A percentile compares a stretch with the other conserved stretches of the same genome.
phyloP scores from a whole-genome alignment of 139 green algal genomes.

The Pedinophyceae sp. region DNA sequence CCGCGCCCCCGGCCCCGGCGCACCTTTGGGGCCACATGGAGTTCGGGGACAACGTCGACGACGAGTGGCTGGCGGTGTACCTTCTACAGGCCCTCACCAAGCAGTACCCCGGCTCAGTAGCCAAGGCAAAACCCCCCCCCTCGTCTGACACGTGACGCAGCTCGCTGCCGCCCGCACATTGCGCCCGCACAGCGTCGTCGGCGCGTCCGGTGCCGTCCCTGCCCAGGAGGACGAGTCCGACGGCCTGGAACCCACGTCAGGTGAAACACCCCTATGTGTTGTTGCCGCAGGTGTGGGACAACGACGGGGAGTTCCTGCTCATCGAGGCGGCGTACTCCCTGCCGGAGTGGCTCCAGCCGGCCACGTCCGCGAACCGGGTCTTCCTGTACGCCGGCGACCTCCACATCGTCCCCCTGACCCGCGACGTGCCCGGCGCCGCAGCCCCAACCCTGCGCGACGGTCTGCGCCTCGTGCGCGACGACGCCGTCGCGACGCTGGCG shows the following conservation, averaged over 20 bases:
- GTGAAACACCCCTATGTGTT: background rate
- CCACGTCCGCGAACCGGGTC: constrained; percentile 1
- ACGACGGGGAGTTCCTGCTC: constrained; percentile 90
- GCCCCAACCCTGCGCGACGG: too few species aligned
- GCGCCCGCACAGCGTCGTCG: too few species aligned
- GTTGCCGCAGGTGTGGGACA: constrained; percentile 63
- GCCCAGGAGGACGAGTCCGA: background rate
- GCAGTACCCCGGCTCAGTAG: constrained; percentile 14
- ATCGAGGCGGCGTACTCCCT: constrained; percentile 83
- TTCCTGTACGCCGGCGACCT: constrained; percentile 20
- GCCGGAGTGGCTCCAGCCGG: constrained; percentile 37
- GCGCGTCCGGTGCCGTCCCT: constrained; percentile 4
- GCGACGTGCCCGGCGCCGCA: background rate
- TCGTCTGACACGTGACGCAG: too few species aligned
- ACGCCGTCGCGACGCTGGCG: too few species aligned
- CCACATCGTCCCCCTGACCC: constrained; percentile 39
- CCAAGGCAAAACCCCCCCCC: too few species aligned
- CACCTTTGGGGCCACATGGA: constrained; percentile 45
- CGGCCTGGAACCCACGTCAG: too few species aligned
- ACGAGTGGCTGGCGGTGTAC: constrained; percentile 74
- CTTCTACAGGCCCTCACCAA: constrained; percentile 43
- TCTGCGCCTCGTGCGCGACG: too few species aligned
- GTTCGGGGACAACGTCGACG: constrained; percentile 72
- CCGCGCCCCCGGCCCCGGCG: background rate
- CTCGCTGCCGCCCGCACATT: too few species aligned